Conservation (phyloP, 805 yeast genomes). For the Kuraishia molischiana region DNA sequence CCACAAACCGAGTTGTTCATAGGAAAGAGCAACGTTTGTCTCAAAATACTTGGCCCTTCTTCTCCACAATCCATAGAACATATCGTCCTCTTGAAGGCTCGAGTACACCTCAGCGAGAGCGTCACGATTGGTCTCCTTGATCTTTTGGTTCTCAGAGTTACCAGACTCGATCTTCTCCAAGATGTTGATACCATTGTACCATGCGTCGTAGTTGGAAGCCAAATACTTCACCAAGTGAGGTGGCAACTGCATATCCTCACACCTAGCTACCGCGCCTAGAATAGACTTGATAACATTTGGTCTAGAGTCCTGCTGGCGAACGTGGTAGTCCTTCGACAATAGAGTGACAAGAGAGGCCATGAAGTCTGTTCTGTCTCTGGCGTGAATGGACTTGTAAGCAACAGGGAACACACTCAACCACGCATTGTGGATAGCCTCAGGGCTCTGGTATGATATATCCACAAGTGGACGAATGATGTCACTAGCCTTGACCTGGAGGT, state of each 20-base stretch:
- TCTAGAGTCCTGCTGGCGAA: constrained; percentile 77
- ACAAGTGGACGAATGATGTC: constrained; percentile 63
- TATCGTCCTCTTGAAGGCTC: constrained; percentile 84
- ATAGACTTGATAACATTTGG: constrained; percentile 84
- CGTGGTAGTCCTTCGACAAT: constrained; percentile 84
- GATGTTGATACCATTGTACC: constrained; percentile 84
- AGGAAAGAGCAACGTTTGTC: constrained; percentile 86
- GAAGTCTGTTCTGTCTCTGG: constrained; percentile 76
- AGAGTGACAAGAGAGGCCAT: constrained; percentile 71
- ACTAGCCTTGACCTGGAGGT: constrained; percentile 34
- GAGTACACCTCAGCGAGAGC: constrained; percentile 87
- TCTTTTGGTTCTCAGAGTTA: constrained; percentile 57
- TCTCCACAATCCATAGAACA: constrained; percentile 98
- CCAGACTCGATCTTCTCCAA: constrained; percentile 55
- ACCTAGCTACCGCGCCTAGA: constrained; percentile 71
- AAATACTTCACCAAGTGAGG: constrained; percentile 88
- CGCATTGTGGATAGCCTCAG: constrained; percentile 67
- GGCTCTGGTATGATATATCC: constrained; percentile 75
- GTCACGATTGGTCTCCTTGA: constrained; percentile 79
- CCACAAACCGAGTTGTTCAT: constrained; percentile 94
- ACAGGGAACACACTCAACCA: constrained; percentile 84
- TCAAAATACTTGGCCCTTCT: constrained; percentile 90
- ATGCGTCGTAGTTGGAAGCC: constrained; percentile 79
- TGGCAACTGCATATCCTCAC: constrained; percentile 72
- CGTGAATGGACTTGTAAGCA: constrained; percentile 64